phyloP scores from a whole-genome alignment of 768 basidiomycete genomes.

The Dendrothele bispora region DNA sequence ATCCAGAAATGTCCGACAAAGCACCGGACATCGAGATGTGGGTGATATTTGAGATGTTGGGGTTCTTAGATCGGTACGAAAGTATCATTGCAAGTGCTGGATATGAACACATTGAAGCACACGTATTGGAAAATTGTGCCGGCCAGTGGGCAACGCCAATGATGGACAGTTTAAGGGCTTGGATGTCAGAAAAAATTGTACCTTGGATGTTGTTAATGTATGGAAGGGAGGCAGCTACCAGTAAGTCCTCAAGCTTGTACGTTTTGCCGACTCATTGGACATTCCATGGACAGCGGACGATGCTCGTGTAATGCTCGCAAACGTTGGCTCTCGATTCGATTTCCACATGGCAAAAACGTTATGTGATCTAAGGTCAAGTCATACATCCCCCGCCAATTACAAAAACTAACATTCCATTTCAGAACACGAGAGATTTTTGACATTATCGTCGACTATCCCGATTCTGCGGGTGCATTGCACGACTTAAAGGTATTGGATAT shows the following conservation, averaged over 20 bases:
- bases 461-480: slow-evolving; percentile 79
- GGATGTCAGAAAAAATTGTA: slow-evolving; percentile 80
- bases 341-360: slow-evolving; percentile 92
- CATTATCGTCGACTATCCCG: slow-evolving; percentile 93
- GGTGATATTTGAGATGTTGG: slow-evolving; percentile 66
- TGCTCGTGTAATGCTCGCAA: slow-evolving; percentile 68
- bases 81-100: slow-evolving; percentile 80
- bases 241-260: slow-evolving; percentile 33
- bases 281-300: slow-evolving; percentile 57
- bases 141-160: slow-evolving; percentile 70
- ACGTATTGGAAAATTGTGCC: slow-evolving; percentile 65
- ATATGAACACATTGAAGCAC: slow-evolving; percentile 80
- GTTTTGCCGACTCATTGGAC: slow-evolving; percentile 4
- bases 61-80: slow-evolving; percentile 81
- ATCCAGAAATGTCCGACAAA: slow-evolving; percentile 18
- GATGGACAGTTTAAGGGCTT: slow-evolving; percentile 59
- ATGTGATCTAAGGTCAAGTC: slow-evolving; percentile 86
- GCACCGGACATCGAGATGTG: slow-evolving; percentile 38
- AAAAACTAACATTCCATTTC: slow-evolving; percentile 4
- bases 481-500: slow-evolving; percentile 87
- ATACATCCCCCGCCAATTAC: slow-evolving; percentile 31
- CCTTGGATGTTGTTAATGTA: slow-evolving; percentile 87
- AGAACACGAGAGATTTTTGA: slow-evolving; percentile 89
- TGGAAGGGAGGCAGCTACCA: slow-evolving; percentile 59
- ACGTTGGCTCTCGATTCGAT: slow-evolving; percentile 82